Base-by-base conservation (phyloP, 768 basidiomycete genomes). In the Psilocybe cubensis region DNA sequence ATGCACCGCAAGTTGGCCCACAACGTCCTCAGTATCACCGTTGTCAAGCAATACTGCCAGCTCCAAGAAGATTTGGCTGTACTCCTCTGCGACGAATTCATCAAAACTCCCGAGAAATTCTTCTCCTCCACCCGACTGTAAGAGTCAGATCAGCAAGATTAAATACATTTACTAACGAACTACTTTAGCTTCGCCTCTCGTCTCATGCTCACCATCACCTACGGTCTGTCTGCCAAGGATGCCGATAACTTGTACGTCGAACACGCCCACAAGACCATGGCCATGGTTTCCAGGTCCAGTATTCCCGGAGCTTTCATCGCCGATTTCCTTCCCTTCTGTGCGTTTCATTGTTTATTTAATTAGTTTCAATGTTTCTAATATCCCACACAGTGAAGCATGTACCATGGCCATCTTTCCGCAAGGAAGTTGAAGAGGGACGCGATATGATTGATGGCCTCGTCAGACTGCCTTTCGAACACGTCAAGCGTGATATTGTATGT, bases 271-370 rank as follows among this genome's bases (percentile, higher is more conserved):
- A 44, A 40, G 24, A 59, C 57, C 3, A 54, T 59, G 52, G 40
- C 53, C 18, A 53, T 59, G 38, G 52, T 59, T 10, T 49, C 52
- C 27, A 52, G 45, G 38, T 45, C 57, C 4, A 54, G 51, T 20
- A 59, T 53, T 21, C 57, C 57, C n/a, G 57, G 57, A 17, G 57
- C 57, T 20, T 59, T 53, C 46, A 33, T 59, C 28, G 44, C 45
- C 11, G 57, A 59, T 27, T 54, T 59, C 45, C 28, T 59, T 23
- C 57, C 52, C 10, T 47, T 48, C 9, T 27, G 57, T 59, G 53
- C 21, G 47, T 49, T 3, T 21, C 33, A 11, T 20, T 18, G 25
- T 44, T 5, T 21, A n/a, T 20, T 14, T 23, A 0, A 21, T 42
- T 3, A 17, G 11, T 35, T 8, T 52, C 21, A 20, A 7, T 45